Conservation (phyloP, 2,329 filamentous ascomycete species). For the Penicillium sp. region DNA sequence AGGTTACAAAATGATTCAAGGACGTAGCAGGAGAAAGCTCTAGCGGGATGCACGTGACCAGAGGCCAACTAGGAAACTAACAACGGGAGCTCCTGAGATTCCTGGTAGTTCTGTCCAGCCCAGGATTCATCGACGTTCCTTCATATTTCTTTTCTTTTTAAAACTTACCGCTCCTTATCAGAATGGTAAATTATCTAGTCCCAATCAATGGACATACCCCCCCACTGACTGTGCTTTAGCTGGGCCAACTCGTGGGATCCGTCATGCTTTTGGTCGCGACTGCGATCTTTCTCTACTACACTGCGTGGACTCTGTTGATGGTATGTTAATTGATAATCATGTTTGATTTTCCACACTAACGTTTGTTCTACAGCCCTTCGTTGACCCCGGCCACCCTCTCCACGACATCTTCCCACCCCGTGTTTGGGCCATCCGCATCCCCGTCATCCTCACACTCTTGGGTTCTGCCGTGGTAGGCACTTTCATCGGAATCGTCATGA, state of each 20-base stretch:
- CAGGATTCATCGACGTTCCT: constrained; percentile 9
- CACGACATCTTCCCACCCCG: constrained; percentile 95
- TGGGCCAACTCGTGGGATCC: constrained; percentile 81
- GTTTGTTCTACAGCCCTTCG: constrained; percentile 70
- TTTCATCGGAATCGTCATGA: constrained; percentile 97
- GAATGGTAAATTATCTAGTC: constrained; percentile 24
- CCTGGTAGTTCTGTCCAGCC: constrained; percentile 9
- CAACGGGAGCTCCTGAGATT: constrained; percentile 22
- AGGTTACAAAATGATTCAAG: constrained; percentile 4
- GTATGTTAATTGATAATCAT: constrained; percentile 50
- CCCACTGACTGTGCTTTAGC: constrained; percentile 53
- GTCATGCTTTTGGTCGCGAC: constrained; percentile 73
- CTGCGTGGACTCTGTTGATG: constrained; percentile 96
- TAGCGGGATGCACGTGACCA: constrained; percentile 19
- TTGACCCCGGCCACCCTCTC: constrained; percentile 88
- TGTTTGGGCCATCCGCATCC: constrained; percentile 98
- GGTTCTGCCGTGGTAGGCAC: constrained; percentile 91
- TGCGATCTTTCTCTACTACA: constrained; percentile 84
- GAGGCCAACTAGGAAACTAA: constrained; percentile 11
- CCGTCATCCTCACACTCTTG: constrained; percentile 90
- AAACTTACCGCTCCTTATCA: constrained; percentile 20
- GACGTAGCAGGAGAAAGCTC: constrained; percentile 19
- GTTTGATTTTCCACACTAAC: background rate
- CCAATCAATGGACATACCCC: background rate
- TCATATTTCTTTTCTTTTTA: constrained; percentile 8